Conservation (phyloP, 2,329 filamentous ascomycete genomes). For the Claviceps sp. region DNA sequence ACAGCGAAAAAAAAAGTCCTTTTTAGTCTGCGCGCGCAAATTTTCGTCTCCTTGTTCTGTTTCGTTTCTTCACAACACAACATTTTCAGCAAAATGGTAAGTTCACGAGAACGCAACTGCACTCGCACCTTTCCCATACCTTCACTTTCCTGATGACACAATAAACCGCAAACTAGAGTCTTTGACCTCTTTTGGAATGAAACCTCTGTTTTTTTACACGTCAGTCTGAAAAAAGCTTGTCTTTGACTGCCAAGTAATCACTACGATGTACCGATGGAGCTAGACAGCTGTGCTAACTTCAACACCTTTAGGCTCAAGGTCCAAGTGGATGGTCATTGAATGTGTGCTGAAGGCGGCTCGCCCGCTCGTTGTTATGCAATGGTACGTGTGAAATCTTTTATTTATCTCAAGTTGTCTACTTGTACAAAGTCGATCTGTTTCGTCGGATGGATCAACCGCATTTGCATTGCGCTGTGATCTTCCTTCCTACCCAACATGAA, state of each 20-base stretch:
- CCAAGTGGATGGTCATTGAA: conserved; percentile 6
- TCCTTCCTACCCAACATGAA: too few relatives aligned
- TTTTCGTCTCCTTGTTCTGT: conserved; percentile 6
- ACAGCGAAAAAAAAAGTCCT: conserved; percentile 8
- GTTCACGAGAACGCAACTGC: conserved; percentile 1
- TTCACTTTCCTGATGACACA: conserved; percentile 57
- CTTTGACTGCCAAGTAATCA: conserved; percentile 2
- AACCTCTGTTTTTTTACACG: conserved; percentile 73
- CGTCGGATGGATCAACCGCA: too few relatives aligned
- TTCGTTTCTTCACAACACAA: conserved; percentile 5
- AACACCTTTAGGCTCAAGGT: not conserved
- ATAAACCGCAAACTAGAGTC: conserved; percentile 93
- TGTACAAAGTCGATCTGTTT: too few relatives aligned
- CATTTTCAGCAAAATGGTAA: conserved; percentile 8
- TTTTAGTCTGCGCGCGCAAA: conserved; percentile 16
- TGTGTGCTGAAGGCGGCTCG: not conserved
- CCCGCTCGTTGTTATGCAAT: not conserved
- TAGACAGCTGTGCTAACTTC: conserved; percentile 13
- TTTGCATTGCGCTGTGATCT: too few relatives aligned
- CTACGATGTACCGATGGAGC: not conserved
- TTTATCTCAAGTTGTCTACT: too few relatives aligned
- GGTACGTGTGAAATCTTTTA: not conserved
- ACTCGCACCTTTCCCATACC: conserved; percentile 1
- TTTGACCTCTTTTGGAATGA: conserved; percentile 76
- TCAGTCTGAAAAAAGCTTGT: conserved; percentile 63